Evolutionary conservation across 179 eudicot species (phyloP).

Genomic region (Beta macrorhiza): DNA sequence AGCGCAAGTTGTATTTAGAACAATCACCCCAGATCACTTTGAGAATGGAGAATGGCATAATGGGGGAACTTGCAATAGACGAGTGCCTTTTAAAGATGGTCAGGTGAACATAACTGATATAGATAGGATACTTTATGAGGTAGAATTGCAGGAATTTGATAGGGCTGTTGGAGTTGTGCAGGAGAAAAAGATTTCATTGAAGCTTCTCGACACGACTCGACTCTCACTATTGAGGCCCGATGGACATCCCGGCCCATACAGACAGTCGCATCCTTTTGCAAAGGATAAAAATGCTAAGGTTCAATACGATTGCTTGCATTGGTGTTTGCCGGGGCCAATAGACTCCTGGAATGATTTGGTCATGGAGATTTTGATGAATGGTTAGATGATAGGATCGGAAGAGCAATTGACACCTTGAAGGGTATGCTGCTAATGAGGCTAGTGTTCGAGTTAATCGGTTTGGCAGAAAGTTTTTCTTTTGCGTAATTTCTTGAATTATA

Average conservation of each 20-base stretch:
- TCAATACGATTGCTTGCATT: constrained; percentile 82
- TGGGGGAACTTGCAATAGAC: constrained; percentile 70
- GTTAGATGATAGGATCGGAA: background rate
- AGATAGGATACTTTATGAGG: constrained; percentile 43
- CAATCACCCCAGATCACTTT: constrained; percentile 75
- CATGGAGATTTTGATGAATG: constrained; percentile 49
- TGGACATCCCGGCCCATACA: constrained; percentile 83
- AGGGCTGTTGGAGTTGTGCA: constrained; percentile 31
- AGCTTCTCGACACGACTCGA: constrained; percentile 51
- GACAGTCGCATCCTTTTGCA: constrained; percentile 59
- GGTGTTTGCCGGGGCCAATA: constrained; percentile 95
- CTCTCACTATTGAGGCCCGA: constrained; percentile 74
- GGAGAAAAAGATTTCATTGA: constrained; percentile 33
- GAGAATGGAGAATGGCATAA: constrained; percentile 80
- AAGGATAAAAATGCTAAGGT: constrained; percentile 50
- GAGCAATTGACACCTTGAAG: background rate
- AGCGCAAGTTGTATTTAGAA: constrained; percentile 45
- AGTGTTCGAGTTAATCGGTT: background rate
- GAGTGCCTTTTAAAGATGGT: constrained; percentile 48
- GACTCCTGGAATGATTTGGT: constrained; percentile 79
- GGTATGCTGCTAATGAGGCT: background rate
- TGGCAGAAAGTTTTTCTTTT: background rate
- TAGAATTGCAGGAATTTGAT: constrained; percentile 64
- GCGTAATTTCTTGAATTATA: background rate
- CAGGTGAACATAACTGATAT: constrained; percentile 34